Conservation (phyloP, 495 filamentous ascomycete species). For the Trypethelium eluteriae region DNA sequence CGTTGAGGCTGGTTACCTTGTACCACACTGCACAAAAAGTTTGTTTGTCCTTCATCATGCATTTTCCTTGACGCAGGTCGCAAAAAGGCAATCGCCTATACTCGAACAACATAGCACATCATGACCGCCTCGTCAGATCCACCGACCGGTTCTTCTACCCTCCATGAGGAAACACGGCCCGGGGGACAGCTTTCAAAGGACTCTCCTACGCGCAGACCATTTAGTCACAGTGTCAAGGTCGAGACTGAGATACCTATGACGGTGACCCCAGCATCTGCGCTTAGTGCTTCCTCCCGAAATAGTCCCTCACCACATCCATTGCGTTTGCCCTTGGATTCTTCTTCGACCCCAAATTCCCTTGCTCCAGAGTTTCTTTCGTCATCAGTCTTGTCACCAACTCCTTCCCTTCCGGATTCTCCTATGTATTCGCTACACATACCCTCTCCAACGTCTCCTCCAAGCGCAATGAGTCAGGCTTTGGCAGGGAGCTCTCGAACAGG, state of each 20-base stretch:
- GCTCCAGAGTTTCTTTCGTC: background rate
- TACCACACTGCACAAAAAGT: background rate
- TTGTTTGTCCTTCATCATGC: constrained; percentile 1
- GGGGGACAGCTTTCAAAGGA: background rate
- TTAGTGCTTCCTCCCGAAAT: background rate
- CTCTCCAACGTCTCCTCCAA: constrained; percentile 27
- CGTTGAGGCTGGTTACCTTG: background rate
- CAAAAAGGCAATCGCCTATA: constrained; percentile 8
- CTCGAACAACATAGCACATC: background rate
- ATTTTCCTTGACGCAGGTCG: constrained; percentile 8
- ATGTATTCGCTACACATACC: constrained; percentile 1
- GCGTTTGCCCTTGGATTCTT: background rate
- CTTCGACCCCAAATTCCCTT: background rate
- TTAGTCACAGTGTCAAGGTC: background rate
- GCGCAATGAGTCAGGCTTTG: constrained; percentile 47
- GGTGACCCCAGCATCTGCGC: background rate
- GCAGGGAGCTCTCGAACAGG: constrained; percentile 47
- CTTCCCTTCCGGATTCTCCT: constrained; percentile 9
- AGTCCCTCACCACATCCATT: constrained; percentile 1
- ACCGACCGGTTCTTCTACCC: background rate
- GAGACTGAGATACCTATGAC: background rate
- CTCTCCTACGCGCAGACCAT: background rate
- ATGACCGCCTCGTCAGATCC: constrained; percentile 7
- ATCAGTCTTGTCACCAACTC: background rate
- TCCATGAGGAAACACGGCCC: background rate